Percentiles rank a stretch among this genome's conserved stretches.
These are phyloP conservation scores for Nicotiana benthamiana DNA, from an alignment of 257 asterid genomes.

Conservation along the genomic window DNA sequence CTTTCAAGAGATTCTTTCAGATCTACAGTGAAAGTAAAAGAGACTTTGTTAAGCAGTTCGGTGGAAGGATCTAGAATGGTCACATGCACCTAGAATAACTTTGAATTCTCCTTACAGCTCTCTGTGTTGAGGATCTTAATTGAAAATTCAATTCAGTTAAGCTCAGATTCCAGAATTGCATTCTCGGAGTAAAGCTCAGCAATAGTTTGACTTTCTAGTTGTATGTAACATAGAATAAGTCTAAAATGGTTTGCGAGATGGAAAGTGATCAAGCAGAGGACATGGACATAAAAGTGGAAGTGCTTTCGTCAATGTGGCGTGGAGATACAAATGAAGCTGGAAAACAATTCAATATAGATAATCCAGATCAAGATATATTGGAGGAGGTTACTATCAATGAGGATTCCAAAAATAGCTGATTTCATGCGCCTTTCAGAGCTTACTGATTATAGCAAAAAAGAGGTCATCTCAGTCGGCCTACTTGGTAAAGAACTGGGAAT, in stretches of 20 bases:
- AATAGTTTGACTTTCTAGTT: conserved; percentile 1
- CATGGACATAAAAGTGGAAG: conserved; percentile 60
- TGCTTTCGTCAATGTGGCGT: conserved; percentile 98
- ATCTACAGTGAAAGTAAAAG: conserved; percentile 27
- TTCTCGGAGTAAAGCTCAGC: background rate
- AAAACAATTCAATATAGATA: conserved; percentile 70
- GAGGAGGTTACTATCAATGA: conserved; percentile 62
- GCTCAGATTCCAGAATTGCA: background rate
- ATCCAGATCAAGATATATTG: conserved; percentile 83
- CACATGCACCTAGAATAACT: background rate
- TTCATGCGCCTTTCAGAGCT: conserved; percentile 70
- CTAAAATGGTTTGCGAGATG: conserved; percentile 47
- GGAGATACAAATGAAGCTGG: conserved; percentile 80
- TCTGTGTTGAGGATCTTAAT: background rate
- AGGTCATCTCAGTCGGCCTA: conserved; percentile 70
- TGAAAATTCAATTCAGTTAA: background rate
- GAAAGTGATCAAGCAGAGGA: conserved; percentile 56
- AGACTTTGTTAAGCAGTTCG: background rate
- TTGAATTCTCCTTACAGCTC: background rate
- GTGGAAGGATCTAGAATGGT: background rate
- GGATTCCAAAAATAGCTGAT: conserved; percentile 66
- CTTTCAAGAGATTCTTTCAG: conserved; percentile 42
- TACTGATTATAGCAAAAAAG: conserved; percentile 64
- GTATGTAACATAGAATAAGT: conserved; percentile 1
- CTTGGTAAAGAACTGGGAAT: conserved; percentile 81